Conservation (phyloP, 495 filamentous ascomycete genomes). For the Trichocladium antarcticum region DNA sequence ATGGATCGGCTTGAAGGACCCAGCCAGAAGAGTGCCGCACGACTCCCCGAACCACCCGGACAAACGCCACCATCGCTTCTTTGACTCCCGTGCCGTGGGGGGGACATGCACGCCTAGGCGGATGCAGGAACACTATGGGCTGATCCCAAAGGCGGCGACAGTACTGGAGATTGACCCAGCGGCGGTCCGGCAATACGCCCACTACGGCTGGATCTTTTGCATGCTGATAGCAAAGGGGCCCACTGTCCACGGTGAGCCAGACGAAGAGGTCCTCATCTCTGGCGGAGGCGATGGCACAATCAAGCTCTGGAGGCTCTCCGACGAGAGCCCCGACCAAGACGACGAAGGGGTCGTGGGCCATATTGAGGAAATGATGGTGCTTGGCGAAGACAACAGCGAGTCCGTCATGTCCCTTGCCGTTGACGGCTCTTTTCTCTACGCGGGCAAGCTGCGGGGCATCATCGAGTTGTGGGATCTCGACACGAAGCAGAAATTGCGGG, state of each 20-base stretch:
- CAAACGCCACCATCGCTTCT: conserved; percentile 80
- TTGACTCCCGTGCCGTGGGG: conserved; percentile 79
- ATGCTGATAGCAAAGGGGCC: conserved; percentile 69
- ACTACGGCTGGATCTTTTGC: conserved; percentile 90
- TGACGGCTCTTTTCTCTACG: conserved; percentile 82
- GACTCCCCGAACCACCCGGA: conserved; percentile 62
- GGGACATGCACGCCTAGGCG: conserved; percentile 64
- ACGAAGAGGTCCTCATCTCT: conserved; percentile 73
- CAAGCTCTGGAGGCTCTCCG: conserved; percentile 71
- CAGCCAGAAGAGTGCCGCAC: conserved; percentile 42
- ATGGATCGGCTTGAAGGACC: conserved; percentile 43
- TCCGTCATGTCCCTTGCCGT: conserved; percentile 73
- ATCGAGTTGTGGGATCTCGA: conserved; percentile 96
- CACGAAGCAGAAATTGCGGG: conserved; percentile 78
- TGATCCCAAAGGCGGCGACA: conserved; percentile 44
- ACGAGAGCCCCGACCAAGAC: conserved; percentile 21
- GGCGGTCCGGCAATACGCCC: conserved; percentile 77
- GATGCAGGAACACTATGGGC: conserved; percentile 37
- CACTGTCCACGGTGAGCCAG: conserved; percentile 47
- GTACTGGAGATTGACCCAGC: conserved; percentile 72
- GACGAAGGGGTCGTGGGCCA: conserved; percentile 32
- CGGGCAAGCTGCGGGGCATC: conserved; percentile 77
- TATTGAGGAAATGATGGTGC: conserved; percentile 48
- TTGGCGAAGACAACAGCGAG: conserved; percentile 70
- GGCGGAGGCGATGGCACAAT: conserved; percentile 90